These are phyloP conservation scores for Candida easanensis DNA, from an alignment of 805 yeast species.

Conservation along the genomic window DNA sequence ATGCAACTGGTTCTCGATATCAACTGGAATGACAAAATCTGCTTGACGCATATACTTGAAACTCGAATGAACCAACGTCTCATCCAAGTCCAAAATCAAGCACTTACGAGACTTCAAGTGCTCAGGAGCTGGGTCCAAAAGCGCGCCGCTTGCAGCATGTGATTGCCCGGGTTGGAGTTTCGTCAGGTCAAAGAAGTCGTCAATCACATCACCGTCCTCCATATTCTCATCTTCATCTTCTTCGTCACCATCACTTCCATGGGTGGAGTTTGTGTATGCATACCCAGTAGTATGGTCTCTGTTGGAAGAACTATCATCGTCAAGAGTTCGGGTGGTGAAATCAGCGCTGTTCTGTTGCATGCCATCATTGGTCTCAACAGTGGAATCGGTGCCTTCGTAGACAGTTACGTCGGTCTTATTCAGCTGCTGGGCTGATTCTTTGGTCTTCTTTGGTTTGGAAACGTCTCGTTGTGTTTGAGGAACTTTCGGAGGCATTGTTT, in stretches of 20 bases:
- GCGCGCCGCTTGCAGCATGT: constrained; percentile 60
- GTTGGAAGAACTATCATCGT: constrained; percentile 5
- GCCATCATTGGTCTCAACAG: constrained; percentile 16
- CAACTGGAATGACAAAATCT: constrained; percentile 96
- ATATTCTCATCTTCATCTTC: constrained; percentile 25
- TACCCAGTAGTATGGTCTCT: background rate
- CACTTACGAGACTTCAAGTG: constrained; percentile 70
- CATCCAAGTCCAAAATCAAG: constrained; percentile 88
- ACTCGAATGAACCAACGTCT: constrained; percentile 92
- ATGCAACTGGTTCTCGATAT: constrained; percentile 87
- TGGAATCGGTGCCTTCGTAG: constrained; percentile 29
- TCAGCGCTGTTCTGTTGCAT: background rate
- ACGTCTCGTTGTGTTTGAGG: background rate
- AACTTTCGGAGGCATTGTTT: background rate
- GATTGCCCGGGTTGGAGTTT: constrained; percentile 71
- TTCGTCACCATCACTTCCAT: constrained; percentile 19
- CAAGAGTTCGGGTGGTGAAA: constrained; percentile 8
- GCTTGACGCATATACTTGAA: constrained; percentile 90
- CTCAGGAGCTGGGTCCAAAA: constrained; percentile 54
- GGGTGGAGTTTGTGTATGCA: constrained; percentile 9
- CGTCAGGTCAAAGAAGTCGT: constrained; percentile 53
- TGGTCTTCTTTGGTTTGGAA: background rate
- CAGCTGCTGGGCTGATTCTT: background rate
- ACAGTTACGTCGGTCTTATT: constrained; percentile 26
- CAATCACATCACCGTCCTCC: constrained; percentile 26